Evolutionary conservation across 495 filamentous ascomycete species (phyloP).

Genomic region (Aspergillus carlsbadensis): DNA sequence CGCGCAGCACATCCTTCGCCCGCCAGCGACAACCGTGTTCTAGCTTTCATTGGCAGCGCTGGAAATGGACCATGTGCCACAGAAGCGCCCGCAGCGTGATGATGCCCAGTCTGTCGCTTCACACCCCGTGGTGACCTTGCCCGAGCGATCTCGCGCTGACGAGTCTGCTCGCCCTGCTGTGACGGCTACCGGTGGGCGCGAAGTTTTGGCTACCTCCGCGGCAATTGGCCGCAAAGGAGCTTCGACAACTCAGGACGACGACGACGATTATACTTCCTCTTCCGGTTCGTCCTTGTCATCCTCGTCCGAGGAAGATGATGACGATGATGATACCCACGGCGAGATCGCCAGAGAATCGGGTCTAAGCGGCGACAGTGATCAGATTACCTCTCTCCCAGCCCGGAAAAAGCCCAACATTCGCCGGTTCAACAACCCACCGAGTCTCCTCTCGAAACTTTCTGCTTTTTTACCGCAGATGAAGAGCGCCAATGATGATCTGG

Average conservation of each 20-base stretch:
- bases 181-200: constrained; percentile 4
- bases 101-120: constrained; percentile 9
- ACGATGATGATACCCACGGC: constrained; percentile 22
- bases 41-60: constrained; percentile 14
- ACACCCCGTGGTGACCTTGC: constrained; percentile 3
- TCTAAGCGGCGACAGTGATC: constrained; percentile 1
- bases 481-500: constrained; percentile 47
- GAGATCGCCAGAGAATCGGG: constrained; percentile 1
- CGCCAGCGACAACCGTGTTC: background rate
- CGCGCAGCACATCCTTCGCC: constrained; percentile 10
- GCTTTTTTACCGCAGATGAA: constrained; percentile 49
- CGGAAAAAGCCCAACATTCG: constrained; percentile 39
- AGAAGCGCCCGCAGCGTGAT: constrained; percentile 19
- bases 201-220: constrained; percentile 8
- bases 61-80: constrained; percentile 14
- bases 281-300: constrained; percentile 27
- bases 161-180: background rate
- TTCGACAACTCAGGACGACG: constrained; percentile 17
- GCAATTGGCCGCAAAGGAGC: background rate
- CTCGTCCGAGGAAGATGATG: constrained; percentile 29
- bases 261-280: constrained; percentile 42
- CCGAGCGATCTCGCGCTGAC: constrained; percentile 1
- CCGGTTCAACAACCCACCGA: constrained; percentile 27
- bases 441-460: constrained; percentile 39
- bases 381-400: constrained; percentile 21